These are phyloP conservation scores for Aspergillus fumigatiaffinis DNA, from an alignment of 2,329 filamentous ascomycete genomes.

Conservation along the genomic window DNA sequence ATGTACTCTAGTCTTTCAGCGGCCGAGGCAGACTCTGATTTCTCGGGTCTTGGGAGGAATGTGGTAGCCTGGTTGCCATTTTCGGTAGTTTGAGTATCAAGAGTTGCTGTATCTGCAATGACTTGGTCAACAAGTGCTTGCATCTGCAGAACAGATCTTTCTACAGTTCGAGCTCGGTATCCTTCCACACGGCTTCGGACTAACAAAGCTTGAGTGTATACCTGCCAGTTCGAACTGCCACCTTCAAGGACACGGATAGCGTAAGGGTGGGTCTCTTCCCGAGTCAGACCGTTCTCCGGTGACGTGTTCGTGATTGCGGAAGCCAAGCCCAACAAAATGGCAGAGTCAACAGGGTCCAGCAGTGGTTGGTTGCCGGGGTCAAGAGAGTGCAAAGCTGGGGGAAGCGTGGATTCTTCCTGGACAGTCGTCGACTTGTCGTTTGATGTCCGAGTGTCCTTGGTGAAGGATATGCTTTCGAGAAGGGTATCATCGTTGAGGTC, in stretches of 20 bases:
- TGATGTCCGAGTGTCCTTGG: conserved; percentile 48
- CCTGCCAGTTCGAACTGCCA: conserved; percentile 93
- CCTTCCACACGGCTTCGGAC: conserved; percentile 87
- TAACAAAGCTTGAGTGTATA: conserved; percentile 89
- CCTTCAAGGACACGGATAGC: conserved; percentile 82
- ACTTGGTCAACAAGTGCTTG: conserved; percentile 96
- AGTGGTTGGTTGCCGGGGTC: conserved; percentile 78
- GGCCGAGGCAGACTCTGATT: conserved; percentile 69
- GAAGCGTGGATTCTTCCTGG: conserved; percentile 50
- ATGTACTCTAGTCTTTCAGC: conserved; percentile 76
- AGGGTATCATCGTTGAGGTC: conserved; percentile 90
- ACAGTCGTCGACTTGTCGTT: conserved; percentile 36
- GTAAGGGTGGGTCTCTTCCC: conserved; percentile 91
- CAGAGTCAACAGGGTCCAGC: conserved; percentile 78
- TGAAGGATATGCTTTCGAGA: conserved; percentile 80
- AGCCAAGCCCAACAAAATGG: conserved; percentile 73
- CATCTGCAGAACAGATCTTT: conserved; percentile 84
- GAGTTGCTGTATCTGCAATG: conserved; percentile 70
- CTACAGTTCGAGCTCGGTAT: conserved; percentile 79
- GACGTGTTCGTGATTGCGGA: conserved; percentile 89
- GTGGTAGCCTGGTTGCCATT: conserved; percentile 57
- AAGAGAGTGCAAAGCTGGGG: conserved; percentile 59
- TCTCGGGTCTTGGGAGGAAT: conserved; percentile 74
- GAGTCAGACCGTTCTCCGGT: conserved; percentile 76
- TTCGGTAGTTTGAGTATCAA: conserved; percentile 34